phyloP scores from a whole-genome alignment of 768 basidiomycete genomes.

The Tricholomella constricta region DNA sequence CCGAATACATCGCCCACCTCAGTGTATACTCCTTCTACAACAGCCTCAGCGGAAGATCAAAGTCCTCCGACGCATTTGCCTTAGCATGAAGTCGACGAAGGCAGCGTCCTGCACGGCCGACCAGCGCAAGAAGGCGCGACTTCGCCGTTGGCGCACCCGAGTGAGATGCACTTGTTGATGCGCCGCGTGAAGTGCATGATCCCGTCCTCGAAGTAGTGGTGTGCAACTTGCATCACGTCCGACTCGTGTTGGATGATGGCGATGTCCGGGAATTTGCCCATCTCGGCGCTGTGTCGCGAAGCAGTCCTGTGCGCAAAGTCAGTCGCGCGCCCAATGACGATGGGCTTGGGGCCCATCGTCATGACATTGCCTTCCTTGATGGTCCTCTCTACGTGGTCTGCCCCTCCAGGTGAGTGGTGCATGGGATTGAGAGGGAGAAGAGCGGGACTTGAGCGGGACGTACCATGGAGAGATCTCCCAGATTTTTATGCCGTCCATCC shows the following conservation, averaged over 20 bases:
- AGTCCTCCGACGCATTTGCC: constrained; percentile 79
- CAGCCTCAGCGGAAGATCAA: constrained; percentile 72
- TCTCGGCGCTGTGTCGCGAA: constrained; percentile 88
- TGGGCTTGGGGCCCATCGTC: no score
- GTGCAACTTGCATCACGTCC: constrained; percentile 86
- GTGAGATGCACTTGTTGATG: constrained; percentile 81
- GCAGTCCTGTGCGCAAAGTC: no score
- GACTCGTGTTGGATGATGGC: constrained; percentile 91
- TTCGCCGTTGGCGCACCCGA: constrained; percentile 79
- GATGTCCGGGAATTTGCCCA: constrained; percentile 74
- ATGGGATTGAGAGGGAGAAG: no score
- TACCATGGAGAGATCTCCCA: no score
- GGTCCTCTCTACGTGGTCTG: no score
- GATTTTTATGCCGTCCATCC: no score
- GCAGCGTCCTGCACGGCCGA: constrained; percentile 84
- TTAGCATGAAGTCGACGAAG: constrained; percentile 65
- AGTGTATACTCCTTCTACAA: constrained; percentile 72
- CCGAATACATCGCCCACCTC: constrained; percentile 82
- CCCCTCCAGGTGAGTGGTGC: no score
- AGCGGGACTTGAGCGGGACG: no score
- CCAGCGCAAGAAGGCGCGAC: constrained; percentile 88
- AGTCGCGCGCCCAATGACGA: no score
- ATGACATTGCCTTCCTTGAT: no score
- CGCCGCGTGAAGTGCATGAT: constrained; percentile 89
- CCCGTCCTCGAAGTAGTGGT: constrained; percentile 90